Base-by-base conservation (phyloP, 345 rosid species). In the Eucalyptus shirleyi region DNA sequence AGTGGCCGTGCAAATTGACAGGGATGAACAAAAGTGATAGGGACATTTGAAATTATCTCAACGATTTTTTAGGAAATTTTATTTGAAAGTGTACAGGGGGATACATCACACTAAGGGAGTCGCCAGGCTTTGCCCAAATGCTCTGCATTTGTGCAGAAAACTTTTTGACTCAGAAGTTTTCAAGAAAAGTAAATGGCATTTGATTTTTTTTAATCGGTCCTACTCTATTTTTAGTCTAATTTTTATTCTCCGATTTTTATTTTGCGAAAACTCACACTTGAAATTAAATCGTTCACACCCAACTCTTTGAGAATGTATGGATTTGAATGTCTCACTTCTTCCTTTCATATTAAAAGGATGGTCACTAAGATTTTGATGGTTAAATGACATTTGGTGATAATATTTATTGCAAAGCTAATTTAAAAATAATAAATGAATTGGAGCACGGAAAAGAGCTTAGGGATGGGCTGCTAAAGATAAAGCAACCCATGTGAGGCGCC, bases 301-400 rank as follows among this genome's bases (percentile, higher is more conserved):
- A 53, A 53, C 4, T 3, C 2, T 2, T 1, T 3, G 0, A 51
- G 2, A 51, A 18, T 0, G 9, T 18, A 1, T 0, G 24, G 0
- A 18, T 53, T 51, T 2, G 56, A 53, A 18, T 0, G 2, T 2
- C 9, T 17, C 9, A 53, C 2, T 0, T 53, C 1, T 0, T 1
- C 0, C 1, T 53, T 19, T 3, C 0, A 53, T 53, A 2, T 53
- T 53, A 0, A 0, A 53, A 53, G 1, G 1, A 10, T 53, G 4
- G 8, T 5, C 50, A 13, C 2, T 49, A 45, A 4, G 1, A 3
- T 45, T 3, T 3, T 3, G 4, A 3, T 51, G 9, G 8, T 51
- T 18, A 51, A 51, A 51, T 51, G 23, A 1, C 56, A 0, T 7
- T 19, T 53, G 24, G 10, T 53, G 12, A 26, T 0, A 59, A 59